Conservation (phyloP, 345 rosid species). For the Citrus australasica region DNA sequence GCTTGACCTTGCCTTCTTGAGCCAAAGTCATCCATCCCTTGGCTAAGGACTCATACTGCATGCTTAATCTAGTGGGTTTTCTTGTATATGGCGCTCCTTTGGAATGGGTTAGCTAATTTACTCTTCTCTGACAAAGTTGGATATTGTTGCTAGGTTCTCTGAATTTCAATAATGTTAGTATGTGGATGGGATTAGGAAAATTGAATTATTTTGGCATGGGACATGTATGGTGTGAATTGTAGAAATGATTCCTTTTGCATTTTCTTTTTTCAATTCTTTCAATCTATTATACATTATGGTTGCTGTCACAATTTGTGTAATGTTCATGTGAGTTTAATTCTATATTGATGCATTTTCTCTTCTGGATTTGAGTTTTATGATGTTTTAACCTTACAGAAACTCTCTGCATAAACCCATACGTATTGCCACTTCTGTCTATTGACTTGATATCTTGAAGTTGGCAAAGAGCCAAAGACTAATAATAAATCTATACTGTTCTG, state of each 20-base stretch:
- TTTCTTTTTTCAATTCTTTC: background rate
- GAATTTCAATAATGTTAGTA: background rate
- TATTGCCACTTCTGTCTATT: background rate
- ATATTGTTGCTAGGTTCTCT: background rate
- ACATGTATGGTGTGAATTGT: background rate
- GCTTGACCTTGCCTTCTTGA: too few species aligned
- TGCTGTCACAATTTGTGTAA: background rate
- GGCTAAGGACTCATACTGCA: too few species aligned
- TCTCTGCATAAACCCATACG: background rate
- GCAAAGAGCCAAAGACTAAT: background rate
- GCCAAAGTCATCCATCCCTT: too few species aligned
- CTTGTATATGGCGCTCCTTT: background rate
- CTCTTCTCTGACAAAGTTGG: background rate
- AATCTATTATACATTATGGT: background rate
- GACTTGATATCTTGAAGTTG: background rate
- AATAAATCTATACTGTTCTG: background rate
- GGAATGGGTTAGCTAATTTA: background rate
- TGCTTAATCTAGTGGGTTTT: background rate
- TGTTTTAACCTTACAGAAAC: background rate
- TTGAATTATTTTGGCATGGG: background rate
- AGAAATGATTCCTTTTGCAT: background rate
- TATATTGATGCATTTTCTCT: background rate
- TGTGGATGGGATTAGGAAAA: background rate
- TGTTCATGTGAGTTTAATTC: background rate
- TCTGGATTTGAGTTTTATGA: slow-evolving; percentile 1